These are phyloP conservation scores for Sabuloglossum arenarium DNA, from an alignment of 495 filamentous ascomycete genomes.

Conservation along the genomic window DNA sequence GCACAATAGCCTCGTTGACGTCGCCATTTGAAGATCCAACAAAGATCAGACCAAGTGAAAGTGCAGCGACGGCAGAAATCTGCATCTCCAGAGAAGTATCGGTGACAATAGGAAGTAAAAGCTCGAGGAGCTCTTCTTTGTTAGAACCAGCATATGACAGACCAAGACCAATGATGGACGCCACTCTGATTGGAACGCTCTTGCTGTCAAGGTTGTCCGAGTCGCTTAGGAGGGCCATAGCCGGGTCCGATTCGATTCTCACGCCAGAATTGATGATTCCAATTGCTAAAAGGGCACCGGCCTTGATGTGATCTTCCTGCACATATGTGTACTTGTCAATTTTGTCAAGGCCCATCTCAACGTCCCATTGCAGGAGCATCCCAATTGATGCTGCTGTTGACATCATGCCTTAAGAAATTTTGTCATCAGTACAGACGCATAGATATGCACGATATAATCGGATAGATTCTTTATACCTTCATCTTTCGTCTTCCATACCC, in stretches of 20 bases:
- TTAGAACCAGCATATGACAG: conserved; percentile 85
- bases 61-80: conserved; percentile 84
- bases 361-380: conserved; percentile 76
- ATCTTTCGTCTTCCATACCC: conserved; percentile 99
- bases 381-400: conserved; percentile 87
- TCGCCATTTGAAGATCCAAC: conserved; percentile 81
- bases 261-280: conserved; percentile 90
- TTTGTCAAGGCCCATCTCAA: conserved; percentile 70
- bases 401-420: conserved; percentile 42
- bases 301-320: conserved; percentile 66
- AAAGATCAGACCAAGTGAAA: conserved; percentile 76
- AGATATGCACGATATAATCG: neutral
- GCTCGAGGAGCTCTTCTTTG: conserved; percentile 59
- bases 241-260: conserved; percentile 66
- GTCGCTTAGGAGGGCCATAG: conserved; percentile 65
- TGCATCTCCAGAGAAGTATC: conserved; percentile 78
- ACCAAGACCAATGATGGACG: conserved; percentile 88
- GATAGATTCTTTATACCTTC: conserved; percentile 27
- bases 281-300: conserved; percentile 71
- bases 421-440: neutral
- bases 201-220: conserved; percentile 55
- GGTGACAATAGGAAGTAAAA: conserved; percentile 66
- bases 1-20: conserved; percentile 72
- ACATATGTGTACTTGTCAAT: conserved; percentile 85
- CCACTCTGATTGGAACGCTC: conserved; percentile 50